Percentiles rank a stretch among this genome's conserved stretches.
Conservation (phyloP, 352 stramenopile species). For the Globisporangium megalacanthum region DNA sequence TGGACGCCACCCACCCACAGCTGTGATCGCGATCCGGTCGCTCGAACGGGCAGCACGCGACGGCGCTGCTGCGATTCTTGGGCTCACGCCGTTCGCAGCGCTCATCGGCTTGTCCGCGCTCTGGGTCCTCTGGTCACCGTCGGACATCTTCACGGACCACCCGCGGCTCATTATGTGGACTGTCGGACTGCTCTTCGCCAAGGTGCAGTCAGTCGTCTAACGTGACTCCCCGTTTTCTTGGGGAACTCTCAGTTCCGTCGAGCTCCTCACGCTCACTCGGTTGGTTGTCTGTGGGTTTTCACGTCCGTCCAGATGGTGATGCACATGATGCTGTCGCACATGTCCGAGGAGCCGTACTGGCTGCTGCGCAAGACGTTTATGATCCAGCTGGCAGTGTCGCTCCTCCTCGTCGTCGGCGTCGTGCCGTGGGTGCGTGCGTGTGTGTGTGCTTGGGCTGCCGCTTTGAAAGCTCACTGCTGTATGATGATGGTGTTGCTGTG, state of each 20-base stretch:
- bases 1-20: constrained; percentile 21
- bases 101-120: constrained; percentile 66
- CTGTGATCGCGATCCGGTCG: constrained; percentile 57
- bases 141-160: constrained; percentile 77
- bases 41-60: constrained; percentile 57
- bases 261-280: too few relatives aligned
- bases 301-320: constrained; percentile 67
- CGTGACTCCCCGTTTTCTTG: too few relatives aligned
- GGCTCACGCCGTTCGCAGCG: constrained; percentile 57
- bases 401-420: constrained; percentile 62
- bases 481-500: neutral
- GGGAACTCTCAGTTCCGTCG: too few relatives aligned
- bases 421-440: constrained; percentile 59
- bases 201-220: constrained; percentile 28
- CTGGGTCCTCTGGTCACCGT: constrained; percentile 76
- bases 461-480: neutral
- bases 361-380: constrained; percentile 79
- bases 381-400: constrained; percentile 51
- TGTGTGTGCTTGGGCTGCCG: neutral
- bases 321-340: constrained; percentile 88
- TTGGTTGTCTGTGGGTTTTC: neutral
- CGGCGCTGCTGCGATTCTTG: constrained; percentile 51
- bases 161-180: constrained; percentile 84
- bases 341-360: constrained; percentile 84
- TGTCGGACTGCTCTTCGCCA: constrained; percentile 73